phyloP scores from a whole-genome alignment of 2,329 filamentous ascomycete species.

The Fusarium buharicum region DNA sequence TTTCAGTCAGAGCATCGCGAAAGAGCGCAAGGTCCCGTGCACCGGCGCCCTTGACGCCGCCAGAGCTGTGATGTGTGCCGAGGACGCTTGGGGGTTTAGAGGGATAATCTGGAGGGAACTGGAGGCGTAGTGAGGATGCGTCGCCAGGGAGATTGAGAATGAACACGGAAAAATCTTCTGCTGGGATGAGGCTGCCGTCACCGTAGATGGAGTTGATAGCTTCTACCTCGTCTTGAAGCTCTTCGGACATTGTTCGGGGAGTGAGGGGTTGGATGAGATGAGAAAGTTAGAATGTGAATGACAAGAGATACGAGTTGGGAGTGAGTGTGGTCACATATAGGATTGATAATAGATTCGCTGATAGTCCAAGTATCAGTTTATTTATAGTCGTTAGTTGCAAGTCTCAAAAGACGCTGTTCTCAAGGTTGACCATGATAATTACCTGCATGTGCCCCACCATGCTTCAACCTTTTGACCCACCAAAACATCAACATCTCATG shows the following conservation, averaged over 20 bases:
- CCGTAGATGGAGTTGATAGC: conserved; percentile 89
- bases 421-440: conserved; percentile 19
- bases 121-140: conserved; percentile 67
- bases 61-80: conserved; percentile 83
- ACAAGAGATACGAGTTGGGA: neutral
- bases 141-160: conserved; percentile 74
- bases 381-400: conserved; percentile 1
- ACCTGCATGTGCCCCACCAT: conserved; percentile 36
- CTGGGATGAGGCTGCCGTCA: conserved; percentile 66
- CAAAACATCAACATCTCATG: neutral
- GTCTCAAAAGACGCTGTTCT: conserved; percentile 10
- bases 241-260: conserved; percentile 61
- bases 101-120: conserved; percentile 81
- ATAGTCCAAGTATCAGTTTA: neutral
- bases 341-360: neutral
- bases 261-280: conserved; percentile 15
- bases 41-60: conserved; percentile 77
- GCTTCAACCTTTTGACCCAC: conserved; percentile 25
- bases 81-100: conserved; percentile 76
- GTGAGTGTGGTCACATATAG: neutral
- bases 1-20: conserved; percentile 70
- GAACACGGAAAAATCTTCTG: conserved; percentile 57
- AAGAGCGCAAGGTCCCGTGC: conserved; percentile 76
- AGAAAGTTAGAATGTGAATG: neutral
- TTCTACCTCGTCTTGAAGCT: conserved; percentile 77